These are phyloP conservation scores for Xylariaceae sp. DNA, from an alignment of 2,329 filamentous ascomycete genomes.

Conservation along the genomic window DNA sequence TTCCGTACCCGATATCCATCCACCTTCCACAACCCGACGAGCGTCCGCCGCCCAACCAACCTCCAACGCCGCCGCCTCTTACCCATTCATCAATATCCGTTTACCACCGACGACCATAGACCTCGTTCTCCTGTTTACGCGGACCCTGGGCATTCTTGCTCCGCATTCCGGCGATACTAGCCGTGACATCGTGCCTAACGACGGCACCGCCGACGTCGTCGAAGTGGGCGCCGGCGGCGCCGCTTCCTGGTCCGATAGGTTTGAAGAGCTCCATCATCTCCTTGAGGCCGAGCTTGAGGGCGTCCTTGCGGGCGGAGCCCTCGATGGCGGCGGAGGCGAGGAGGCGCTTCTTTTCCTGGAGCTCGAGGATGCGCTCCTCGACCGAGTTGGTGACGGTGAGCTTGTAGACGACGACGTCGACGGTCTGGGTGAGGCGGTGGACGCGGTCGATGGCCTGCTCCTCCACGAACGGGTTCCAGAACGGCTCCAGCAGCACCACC, in stretches of 20 bases:
- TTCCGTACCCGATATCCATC: neutral
- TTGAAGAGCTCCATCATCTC: conserved; percentile 92
- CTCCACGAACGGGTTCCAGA: conserved; percentile 99
- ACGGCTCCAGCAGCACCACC: conserved; percentile 94
- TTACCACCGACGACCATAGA: conserved; percentile 49
- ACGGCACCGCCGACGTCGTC: conserved; percentile 35
- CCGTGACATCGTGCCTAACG: conserved; percentile 29
- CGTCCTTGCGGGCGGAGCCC: conserved; percentile 68
- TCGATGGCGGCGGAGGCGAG: conserved; percentile 93
- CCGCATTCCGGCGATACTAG: conserved; percentile 14
- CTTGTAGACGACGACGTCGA: conserved; percentile 94
- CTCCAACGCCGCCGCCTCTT: neutral
- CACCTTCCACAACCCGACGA: neutral
- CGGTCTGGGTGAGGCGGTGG: conserved; percentile 94
- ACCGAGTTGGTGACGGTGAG: conserved; percentile 85
- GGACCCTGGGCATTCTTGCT: conserved; percentile 29
- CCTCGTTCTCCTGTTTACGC: conserved; percentile 40
- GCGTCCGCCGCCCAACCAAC: neutral
- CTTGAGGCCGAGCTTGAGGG: conserved; percentile 84
- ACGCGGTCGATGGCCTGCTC: conserved; percentile 99
- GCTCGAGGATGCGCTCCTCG: conserved; percentile 90
- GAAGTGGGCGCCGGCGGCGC: conserved; percentile 45
- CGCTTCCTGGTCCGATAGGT: conserved; percentile 59
- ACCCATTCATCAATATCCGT: neutral
- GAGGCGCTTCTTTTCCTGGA: conserved; percentile 91